A percentile compares a stretch with the other conserved stretches of the same genome.
phyloP scores from a whole-genome alignment of 2,329 filamentous ascomycete species.

The Trichophyton benhamiae region DNA sequence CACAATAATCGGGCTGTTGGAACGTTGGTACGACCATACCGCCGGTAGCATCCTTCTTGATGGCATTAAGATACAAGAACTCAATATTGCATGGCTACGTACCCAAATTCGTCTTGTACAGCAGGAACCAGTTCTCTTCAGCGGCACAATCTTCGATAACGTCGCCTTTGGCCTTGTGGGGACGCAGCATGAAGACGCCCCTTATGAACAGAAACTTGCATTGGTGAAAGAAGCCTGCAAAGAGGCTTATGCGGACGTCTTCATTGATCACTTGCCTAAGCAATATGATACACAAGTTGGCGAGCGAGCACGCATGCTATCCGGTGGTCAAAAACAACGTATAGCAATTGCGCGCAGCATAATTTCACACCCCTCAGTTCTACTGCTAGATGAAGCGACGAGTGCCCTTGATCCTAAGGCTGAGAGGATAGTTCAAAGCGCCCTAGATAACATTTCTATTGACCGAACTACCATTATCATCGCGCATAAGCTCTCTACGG shows the following conservation, averaged over 20 bases:
- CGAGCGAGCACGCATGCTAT: slow-evolving; percentile 42
- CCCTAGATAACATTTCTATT: slow-evolving; percentile 14
- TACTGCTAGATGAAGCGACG: slow-evolving; percentile 33
- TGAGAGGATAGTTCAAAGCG: slow-evolving; percentile 19
- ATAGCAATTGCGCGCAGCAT: slow-evolving; percentile 76
- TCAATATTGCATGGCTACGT: slow-evolving; percentile 65
- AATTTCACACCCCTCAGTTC: slow-evolving; percentile 67
- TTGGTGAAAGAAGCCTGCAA: slow-evolving; percentile 32
- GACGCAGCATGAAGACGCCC: slow-evolving; percentile 30
- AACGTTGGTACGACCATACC: slow-evolving; percentile 64
- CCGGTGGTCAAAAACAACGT: slow-evolving; percentile 34
- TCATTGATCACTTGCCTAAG: slow-evolving; percentile 43
- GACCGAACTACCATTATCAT: slow-evolving; percentile 19
- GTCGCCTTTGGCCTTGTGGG: slow-evolving; percentile 47
- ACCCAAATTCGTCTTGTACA: slow-evolving; percentile 75
- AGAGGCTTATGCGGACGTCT: slow-evolving; percentile 47
- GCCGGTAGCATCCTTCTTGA: slow-evolving; percentile 63
- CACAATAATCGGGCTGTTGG: slow-evolving; percentile 23
- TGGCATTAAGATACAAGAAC: slow-evolving; percentile 57
- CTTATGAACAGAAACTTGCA: slow-evolving; percentile 12
- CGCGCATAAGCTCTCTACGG: slow-evolving; percentile 21
- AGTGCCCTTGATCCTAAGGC: slow-evolving; percentile 19
- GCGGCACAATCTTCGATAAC: slow-evolving; percentile 70
- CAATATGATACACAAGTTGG: slow-evolving; percentile 38
- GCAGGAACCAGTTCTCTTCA: slow-evolving; percentile 76